phyloP scores from a whole-genome alignment of 2,329 filamentous ascomycete species.

The Beauveria asiatica region DNA sequence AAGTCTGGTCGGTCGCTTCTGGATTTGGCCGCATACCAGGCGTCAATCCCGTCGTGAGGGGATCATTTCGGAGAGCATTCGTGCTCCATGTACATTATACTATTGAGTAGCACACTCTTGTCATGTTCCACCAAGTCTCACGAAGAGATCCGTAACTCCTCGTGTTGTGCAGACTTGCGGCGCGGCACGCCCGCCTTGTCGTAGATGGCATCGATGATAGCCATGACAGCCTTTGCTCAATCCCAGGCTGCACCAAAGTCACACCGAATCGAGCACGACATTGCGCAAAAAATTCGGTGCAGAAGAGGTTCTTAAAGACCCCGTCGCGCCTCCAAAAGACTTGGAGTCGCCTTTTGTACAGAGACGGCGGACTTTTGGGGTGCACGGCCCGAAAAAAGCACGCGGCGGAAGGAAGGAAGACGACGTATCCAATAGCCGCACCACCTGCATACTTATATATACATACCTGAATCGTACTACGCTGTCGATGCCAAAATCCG shows the following conservation, averaged over 20 bases:
- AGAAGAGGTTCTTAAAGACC: neutral
- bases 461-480: conserved; percentile 3
- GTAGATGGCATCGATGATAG: conserved; percentile 2
- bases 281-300: neutral
- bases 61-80: neutral
- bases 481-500: neutral
- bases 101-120: rapidly evolving
- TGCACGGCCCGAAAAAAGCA: neutral
- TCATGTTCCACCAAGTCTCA: neutral
- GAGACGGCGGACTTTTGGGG: neutral
- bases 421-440: conserved; percentile 9
- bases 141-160: neutral
- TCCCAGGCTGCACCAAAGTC: conserved; percentile 2
- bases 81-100: neutral
- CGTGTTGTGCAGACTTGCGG: neutral
- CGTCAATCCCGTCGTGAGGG: neutral
- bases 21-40: conserved; percentile 20
- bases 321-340: neutral
- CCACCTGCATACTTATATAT: conserved; percentile 9
- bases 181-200: neutral
- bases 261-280: neutral
- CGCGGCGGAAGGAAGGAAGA: conserved; percentile 4
- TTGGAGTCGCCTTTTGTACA: neutral
- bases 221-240: conserved; percentile 1
- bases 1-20: conserved; percentile 28